These are phyloP conservation scores for Trichophyton mentagrophytes DNA, from an alignment of 2,329 filamentous ascomycete genomes.

Conservation along the genomic window DNA sequence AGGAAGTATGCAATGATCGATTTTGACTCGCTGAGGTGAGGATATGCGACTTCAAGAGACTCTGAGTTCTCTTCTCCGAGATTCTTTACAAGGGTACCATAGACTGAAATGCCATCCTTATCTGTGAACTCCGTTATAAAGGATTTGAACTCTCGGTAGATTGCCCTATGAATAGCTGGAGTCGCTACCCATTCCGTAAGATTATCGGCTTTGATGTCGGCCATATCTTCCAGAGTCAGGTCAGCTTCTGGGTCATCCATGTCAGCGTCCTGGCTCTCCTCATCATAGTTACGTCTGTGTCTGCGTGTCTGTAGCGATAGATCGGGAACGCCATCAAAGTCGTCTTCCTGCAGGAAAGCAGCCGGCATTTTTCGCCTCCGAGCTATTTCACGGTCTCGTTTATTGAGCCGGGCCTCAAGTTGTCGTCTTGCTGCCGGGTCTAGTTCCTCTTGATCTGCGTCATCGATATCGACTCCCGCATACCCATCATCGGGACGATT, in stretches of 20 bases:
- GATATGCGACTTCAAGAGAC: constrained; percentile 89
- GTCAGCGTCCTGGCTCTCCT: constrained; percentile 77
- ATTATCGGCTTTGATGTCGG: constrained; percentile 85
- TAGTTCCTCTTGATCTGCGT: constrained; percentile 51
- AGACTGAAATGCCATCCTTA: constrained; percentile 76
- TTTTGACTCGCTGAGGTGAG: constrained; percentile 79
- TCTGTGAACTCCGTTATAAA: constrained; percentile 96
- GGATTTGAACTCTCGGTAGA: constrained; percentile 91
- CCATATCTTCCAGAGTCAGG: constrained; percentile 76
- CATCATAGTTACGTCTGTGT: constrained; percentile 81
- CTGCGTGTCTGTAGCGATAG: constrained; percentile 74
- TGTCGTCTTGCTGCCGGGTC: constrained; percentile 46
- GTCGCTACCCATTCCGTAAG: constrained; percentile 92
- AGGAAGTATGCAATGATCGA: constrained; percentile 92
- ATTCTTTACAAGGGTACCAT: constrained; percentile 84
- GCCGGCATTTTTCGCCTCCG: constrained; percentile 47
- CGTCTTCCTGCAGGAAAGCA: constrained; percentile 57
- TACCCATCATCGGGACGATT: constrained; percentile 39
- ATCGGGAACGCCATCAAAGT: constrained; percentile 73
- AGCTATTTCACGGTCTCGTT: constrained; percentile 49
- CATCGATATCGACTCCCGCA: constrained; percentile 47
- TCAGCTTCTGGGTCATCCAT: constrained; percentile 97
- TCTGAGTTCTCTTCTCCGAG: constrained; percentile 97
- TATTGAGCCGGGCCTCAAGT: constrained; percentile 49
- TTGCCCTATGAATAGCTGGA: constrained; percentile 77